These are phyloP conservation scores for Sporothrix humicola DNA, from an alignment of 2,329 filamentous ascomycete species.

Conservation along the genomic window DNA sequence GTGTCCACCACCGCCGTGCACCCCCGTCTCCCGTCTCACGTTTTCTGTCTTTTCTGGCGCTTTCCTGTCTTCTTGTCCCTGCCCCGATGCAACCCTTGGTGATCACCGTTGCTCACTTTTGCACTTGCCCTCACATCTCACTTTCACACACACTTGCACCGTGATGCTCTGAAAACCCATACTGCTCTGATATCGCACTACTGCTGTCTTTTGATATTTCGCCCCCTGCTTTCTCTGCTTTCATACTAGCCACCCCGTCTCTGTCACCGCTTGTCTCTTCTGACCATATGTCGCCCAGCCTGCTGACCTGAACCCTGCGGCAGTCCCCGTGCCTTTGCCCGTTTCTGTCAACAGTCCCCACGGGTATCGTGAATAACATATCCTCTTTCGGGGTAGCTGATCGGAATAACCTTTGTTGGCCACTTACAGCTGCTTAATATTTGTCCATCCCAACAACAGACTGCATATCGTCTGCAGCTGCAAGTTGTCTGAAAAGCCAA, in stretches of 20 bases:
- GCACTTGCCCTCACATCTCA: not conserved
- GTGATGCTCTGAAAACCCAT: not conserved
- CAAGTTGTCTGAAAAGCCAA: not conserved
- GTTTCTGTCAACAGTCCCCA: not conserved
- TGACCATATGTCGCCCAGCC: not conserved
- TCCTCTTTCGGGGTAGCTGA: constrained; percentile 10
- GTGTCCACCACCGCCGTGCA: not conserved
- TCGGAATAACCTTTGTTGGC: too few relatives aligned
- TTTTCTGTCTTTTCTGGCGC: not conserved
- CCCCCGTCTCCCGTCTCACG: not conserved
- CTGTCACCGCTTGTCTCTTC: constrained; percentile 13
- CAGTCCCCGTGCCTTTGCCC: constrained; percentile 2
- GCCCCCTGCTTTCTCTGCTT: not conserved
- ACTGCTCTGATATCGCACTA: not conserved
- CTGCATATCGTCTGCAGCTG: not conserved
- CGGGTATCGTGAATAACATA: not conserved
- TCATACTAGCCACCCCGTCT: not conserved
- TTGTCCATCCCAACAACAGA: not conserved
- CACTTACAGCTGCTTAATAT: not conserved
- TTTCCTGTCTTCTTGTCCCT: not conserved
- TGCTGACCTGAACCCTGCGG: not conserved
- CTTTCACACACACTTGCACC: not conserved
- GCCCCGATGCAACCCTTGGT: not conserved
- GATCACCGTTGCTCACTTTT: not conserved
- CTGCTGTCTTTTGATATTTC: not conserved